phyloP scores from a whole-genome alignment of 257 asterid genomes.

The Ophiorrhiza pumila region DNA sequence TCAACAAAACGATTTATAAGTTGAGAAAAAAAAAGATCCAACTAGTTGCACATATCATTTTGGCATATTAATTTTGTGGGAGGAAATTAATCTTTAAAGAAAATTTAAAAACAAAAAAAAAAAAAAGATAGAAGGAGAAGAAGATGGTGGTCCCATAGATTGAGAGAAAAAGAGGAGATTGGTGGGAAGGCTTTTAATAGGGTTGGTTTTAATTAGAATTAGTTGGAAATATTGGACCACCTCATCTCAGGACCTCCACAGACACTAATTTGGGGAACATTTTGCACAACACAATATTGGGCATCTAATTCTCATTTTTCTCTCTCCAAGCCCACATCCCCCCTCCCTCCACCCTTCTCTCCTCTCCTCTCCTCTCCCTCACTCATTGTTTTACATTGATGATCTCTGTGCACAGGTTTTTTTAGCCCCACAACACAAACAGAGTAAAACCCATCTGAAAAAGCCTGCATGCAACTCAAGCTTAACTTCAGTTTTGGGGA shows the following conservation, averaged over 20 bases:
- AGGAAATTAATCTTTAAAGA: neutral
- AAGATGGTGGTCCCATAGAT: slow-evolving; percentile 59
- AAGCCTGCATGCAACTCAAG: slow-evolving; percentile 61
- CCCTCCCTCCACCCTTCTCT: no score
- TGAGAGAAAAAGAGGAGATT: slow-evolving; percentile 24
- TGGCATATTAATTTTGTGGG: slow-evolving; percentile 8
- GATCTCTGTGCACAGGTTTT: slow-evolving; percentile 29
- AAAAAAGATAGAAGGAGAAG: neutral
- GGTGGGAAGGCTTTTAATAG: slow-evolving; percentile 36
- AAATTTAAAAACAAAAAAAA: no score
- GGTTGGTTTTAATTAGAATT: slow-evolving; percentile 58
- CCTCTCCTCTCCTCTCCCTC: neutral
- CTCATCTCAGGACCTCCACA: slow-evolving; percentile 56
- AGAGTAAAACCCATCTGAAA: slow-evolving; percentile 43
- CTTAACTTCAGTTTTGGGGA: slow-evolving; percentile 58
- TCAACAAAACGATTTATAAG: no score
- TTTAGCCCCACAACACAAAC: slow-evolving; percentile 46
- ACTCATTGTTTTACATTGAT: slow-evolving; percentile 20
- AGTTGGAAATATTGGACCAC: slow-evolving; percentile 89
- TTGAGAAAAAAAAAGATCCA: neutral
- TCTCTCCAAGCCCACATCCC: neutral
- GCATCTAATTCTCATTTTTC: slow-evolving; percentile 49
- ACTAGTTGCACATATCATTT: neutral
- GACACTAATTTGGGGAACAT: slow-evolving; percentile 58
- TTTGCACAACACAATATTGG: slow-evolving; percentile 42